Conservation (phyloP, 176 grass and related monocot species). For the Raddia guianensis region DNA sequence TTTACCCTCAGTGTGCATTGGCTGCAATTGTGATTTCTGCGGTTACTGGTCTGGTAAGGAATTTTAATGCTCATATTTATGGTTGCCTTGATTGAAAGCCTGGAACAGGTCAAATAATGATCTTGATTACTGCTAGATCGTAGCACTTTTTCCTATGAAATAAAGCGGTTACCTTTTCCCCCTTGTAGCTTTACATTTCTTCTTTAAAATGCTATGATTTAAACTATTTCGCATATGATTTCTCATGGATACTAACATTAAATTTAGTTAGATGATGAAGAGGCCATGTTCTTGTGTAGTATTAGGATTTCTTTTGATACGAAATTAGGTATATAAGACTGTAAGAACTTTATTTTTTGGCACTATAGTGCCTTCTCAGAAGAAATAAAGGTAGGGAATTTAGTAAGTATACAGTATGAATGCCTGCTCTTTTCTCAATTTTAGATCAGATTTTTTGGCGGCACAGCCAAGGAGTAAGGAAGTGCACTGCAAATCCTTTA, state of each 20-base stretch:
- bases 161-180: neutral
- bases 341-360: conserved; percentile 49
- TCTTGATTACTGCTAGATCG: conserved; percentile 11
- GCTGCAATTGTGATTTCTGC: conserved; percentile 98
- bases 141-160: conserved; percentile 7
- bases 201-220: neutral
- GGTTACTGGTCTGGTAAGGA: conserved; percentile 88
- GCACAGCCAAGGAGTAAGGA: no score
- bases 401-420: no score
- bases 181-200: neutral
- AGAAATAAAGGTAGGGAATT: no score
- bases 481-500: no score
- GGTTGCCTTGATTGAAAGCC: conserved; percentile 35
- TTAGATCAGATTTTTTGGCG: no score
- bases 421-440: no score
- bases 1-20: conserved; percentile 65
- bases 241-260: conserved; percentile 25
- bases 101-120: conserved; percentile 7
- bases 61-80: conserved; percentile 22
- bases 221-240: conserved; percentile 26
- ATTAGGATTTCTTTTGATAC: conserved; percentile 92
- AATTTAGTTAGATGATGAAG: conserved; percentile 86
- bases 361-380: neutral
- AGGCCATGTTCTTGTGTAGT: conserved; percentile 88
- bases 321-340: conserved; percentile 69